Conservation (phyloP, 257 asterid species). For the Solanum chmielewskii region DNA sequence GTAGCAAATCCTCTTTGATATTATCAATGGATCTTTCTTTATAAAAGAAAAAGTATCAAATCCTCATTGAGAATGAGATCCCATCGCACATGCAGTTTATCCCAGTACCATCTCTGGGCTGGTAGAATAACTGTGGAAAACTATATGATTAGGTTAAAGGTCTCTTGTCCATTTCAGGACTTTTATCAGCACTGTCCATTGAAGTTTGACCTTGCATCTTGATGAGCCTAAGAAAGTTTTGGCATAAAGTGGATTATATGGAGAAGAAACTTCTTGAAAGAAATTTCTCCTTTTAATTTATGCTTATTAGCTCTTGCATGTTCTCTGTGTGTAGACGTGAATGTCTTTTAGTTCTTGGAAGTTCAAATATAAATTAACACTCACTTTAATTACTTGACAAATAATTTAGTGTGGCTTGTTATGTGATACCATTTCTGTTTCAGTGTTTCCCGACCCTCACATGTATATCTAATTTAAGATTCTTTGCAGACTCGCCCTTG, state of each 20-base stretch:
- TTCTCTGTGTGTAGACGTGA: neutral
- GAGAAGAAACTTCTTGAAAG: neutral
- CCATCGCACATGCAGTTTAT: neutral
- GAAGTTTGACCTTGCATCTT: neutral
- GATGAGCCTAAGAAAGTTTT: neutral
- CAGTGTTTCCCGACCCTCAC: neutral
- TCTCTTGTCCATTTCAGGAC: neutral
- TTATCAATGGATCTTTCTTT: neutral
- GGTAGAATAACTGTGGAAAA: neutral
- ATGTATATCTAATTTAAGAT: slow-evolving; percentile 9
- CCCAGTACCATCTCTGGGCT: neutral
- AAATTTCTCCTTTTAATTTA: neutral
- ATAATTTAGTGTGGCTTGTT: neutral
- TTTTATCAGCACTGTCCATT: neutral
- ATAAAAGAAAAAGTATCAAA: neutral
- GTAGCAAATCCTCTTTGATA: neutral
- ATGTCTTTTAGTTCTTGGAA: neutral
- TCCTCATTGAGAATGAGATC: neutral
- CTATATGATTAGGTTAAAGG: neutral
- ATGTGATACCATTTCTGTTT: neutral
- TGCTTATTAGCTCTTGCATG: neutral
- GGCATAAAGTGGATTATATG: neutral
- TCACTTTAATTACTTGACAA: neutral
- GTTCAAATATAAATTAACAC: neutral
- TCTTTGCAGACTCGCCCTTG: slow-evolving; percentile 15